These are phyloP conservation scores for Falciphora oryzae DNA, from an alignment of 2,329 filamentous ascomycete species.

Conservation along the genomic window DNA sequence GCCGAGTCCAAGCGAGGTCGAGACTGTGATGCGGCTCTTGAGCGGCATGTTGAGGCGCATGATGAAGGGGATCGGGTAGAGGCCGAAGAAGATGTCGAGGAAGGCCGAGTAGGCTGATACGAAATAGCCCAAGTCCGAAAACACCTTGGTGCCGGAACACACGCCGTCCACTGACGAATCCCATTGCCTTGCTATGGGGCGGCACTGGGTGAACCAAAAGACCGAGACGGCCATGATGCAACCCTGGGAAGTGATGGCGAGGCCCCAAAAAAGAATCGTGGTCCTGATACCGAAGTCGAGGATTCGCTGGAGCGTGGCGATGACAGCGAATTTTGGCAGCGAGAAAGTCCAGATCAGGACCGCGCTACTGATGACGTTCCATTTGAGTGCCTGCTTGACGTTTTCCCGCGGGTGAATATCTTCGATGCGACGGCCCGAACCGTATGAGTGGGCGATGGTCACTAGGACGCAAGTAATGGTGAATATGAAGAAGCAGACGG, in stretches of 20 bases:
- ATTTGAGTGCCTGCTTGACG: conserved; percentile 20
- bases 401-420: conserved; percentile 15
- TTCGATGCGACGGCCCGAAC: conserved; percentile 22
- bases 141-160: conserved; percentile 19
- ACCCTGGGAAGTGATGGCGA: conserved; percentile 25
- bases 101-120: conserved; percentile 25
- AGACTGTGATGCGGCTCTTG: conserved; percentile 20
- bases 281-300: conserved; percentile 25
- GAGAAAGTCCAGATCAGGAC: conserved; percentile 29
- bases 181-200: conserved; percentile 22
- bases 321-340: conserved; percentile 28
- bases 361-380: conserved; percentile 25
- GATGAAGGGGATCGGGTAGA: conserved; percentile 26
- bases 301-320: conserved; percentile 26
- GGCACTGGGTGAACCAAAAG: conserved; percentile 27
- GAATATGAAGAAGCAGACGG: conserved; percentile 23
- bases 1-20: conserved; percentile 21
- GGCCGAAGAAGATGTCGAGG: conserved; percentile 26
- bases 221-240: conserved; percentile 24
- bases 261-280: conserved; percentile 23
- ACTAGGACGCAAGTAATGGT: conserved; percentile 24
- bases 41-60: conserved; percentile 27
- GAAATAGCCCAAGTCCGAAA: conserved; percentile 23
- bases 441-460: conserved; percentile 21
- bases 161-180: conserved; percentile 20